These are phyloP conservation scores for Moesziomyces sp. DNA, from an alignment of 1,284 basidiomycete genomes.

Conservation along the genomic window DNA sequence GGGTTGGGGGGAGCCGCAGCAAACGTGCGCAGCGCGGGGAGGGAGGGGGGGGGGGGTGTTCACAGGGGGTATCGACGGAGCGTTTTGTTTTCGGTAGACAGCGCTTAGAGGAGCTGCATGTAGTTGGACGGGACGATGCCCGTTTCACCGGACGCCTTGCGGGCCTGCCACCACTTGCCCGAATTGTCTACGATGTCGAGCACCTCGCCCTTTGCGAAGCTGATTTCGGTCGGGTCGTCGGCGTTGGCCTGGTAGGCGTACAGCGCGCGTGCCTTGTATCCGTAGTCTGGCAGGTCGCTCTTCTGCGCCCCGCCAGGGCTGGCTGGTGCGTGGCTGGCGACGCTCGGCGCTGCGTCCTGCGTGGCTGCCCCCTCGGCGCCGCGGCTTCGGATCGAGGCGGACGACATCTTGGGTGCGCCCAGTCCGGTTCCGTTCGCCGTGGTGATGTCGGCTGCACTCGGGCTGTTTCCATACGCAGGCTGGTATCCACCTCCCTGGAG, in stretches of 20 bases:
- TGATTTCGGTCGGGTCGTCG: constrained; percentile 96
- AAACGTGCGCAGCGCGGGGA: too few species aligned
- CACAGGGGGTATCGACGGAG: constrained; percentile 5
- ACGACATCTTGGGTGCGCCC: constrained; percentile 36
- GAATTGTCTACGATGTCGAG: constrained; percentile 93
- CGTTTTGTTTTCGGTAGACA: not conserved
- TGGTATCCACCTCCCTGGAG: constrained; percentile 53
- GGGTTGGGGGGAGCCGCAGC: too few species aligned
- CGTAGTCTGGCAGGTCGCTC: constrained; percentile 49
- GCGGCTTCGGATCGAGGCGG: constrained; percentile 37
- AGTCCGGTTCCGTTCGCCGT: constrained; percentile 42
- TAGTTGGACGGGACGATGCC: constrained; percentile 74
- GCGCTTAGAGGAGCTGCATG: constrained; percentile 56
- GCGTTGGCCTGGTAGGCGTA: constrained; percentile 90
- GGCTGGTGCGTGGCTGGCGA: constrained; percentile 28
- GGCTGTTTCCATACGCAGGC: constrained; percentile 58
- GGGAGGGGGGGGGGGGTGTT: too few species aligned
- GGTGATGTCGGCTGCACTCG: constrained; percentile 60
- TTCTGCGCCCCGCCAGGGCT: constrained; percentile 9
- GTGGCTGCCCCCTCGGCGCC: constrained; percentile 16
- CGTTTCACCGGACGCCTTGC: constrained; percentile 80
- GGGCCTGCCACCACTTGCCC: constrained; percentile 82
- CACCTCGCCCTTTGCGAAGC: constrained; percentile 90
- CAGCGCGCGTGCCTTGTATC: constrained; percentile 83
- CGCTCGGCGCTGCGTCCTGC: constrained; percentile 31